Evolutionary conservation across 345 rosid genomes (phyloP).

Genomic region (Erysimum cheiranthoides): DNA sequence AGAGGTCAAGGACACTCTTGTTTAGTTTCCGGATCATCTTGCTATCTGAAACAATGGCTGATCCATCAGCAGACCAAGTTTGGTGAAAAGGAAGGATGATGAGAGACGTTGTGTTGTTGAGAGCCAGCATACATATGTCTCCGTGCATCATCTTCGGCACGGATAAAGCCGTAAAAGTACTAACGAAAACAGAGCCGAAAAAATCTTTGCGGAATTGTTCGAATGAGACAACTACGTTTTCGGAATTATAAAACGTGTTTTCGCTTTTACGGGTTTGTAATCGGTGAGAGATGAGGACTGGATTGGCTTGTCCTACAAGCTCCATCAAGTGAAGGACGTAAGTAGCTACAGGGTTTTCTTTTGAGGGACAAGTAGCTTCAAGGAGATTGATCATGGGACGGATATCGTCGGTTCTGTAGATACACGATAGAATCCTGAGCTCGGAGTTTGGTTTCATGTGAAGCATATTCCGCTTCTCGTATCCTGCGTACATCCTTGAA

Average conservation of each 20-base stretch:
- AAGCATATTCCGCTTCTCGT: conserved; percentile 52
- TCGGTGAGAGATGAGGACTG: conserved; percentile 43
- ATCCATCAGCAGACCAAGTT: conserved; percentile 47
- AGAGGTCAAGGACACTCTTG: conserved; percentile 44
- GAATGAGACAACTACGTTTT: conserved; percentile 40
- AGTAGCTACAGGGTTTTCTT: conserved; percentile 34
- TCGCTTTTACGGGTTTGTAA: conserved; percentile 38
- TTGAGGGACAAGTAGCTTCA: conserved; percentile 36
- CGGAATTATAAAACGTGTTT: conserved; percentile 27
- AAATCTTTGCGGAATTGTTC: conserved; percentile 31
- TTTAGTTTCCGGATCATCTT: conserved; percentile 40
- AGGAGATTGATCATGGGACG: conserved; percentile 46
- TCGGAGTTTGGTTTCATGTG: conserved; percentile 43
- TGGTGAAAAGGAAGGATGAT: conserved; percentile 54
- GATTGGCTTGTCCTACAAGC: conserved; percentile 41
- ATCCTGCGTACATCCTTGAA: conserved; percentile 56
- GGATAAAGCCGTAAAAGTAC: conserved; percentile 49
- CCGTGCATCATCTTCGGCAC: conserved; percentile 49
- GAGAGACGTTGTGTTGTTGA: conserved; percentile 47
- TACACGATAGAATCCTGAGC: conserved; percentile 54
- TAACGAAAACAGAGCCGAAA: conserved; percentile 37
- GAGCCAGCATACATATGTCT: conserved; percentile 52
- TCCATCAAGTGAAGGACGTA: conserved; percentile 45
- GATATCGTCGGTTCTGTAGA: conserved; percentile 54
- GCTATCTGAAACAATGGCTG: conserved; percentile 46